phyloP scores from a whole-genome alignment of 768 basidiomycete species.

The Boletus rubescentipes region DNA sequence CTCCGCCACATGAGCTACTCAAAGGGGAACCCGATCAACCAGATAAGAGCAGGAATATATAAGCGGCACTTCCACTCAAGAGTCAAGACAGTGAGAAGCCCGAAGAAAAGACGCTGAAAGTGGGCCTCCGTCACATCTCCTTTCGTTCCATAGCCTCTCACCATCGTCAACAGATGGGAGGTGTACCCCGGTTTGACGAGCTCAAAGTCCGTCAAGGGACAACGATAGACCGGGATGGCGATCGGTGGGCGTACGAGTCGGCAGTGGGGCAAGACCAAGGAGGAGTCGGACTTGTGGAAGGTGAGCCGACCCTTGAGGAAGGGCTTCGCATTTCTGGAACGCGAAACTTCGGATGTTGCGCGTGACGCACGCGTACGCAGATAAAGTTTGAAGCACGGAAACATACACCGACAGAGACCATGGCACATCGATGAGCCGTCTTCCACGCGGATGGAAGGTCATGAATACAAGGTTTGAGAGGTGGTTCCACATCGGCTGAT shows the following conservation, averaged over 20 bases:
- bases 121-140: not conserved
- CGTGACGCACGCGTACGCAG: not conserved
- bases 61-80: not conserved
- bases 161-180: not conserved
- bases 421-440: not conserved
- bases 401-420: constrained; percentile 1
- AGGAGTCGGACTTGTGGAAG: constrained; percentile 10
- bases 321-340: not conserved
- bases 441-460: no score
- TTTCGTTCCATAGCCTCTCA: not conserved
- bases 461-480: constrained; percentile 7
- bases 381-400: constrained; percentile 3
- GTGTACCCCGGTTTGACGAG: not conserved
- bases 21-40: not conserved
- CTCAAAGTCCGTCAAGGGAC: not conserved
- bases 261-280: constrained; percentile 11
- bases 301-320: not conserved
- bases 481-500: not conserved
- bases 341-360: no score
- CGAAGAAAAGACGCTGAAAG: not conserved
- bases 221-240: not conserved
- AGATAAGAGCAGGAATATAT: not conserved
- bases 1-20: not conserved
- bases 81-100: not conserved
- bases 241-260: constrained; percentile 5